Base-by-base conservation (phyloP, 352 stramenopile genomes). In the Pseudoperonospora humuli region DNA sequence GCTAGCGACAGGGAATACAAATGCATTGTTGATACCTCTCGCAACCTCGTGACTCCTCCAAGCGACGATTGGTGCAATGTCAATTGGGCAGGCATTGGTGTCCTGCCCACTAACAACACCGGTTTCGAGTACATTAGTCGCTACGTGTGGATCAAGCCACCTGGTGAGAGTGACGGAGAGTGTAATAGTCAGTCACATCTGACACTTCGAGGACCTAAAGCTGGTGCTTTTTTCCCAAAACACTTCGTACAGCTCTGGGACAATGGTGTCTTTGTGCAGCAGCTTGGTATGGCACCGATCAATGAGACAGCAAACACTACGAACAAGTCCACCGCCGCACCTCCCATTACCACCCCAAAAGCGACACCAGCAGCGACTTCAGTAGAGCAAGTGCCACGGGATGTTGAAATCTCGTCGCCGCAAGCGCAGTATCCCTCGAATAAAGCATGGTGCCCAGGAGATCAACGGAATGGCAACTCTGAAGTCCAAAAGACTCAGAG, bases 31-130 rank as follows among this genome's bases (percentile, higher is more conserved):
- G 32, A 38, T 11, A 38, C 32, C 0, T 83, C 70, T 0, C 67
- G 76, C 7, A 86, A 89, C 40, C 71, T 73, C 50, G 64, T 66
- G 21, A 57, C 48, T 1, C 54, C 55, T 0, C 50, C 55, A 5
- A 54, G 52, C 0, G 61, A 38, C 32, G 76, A 86, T 25, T 89
- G 76, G 76, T 89, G 76, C 65, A 88, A 88, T 40, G 57, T 75
- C 23, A 62, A 66, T 11, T 61, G 56, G 7, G 71, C 64, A 1
- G 76, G 70, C n/a, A 75, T 88, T 14, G 73, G 76, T 19, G 46
- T 60, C 8, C 71, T 69, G 19, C 70, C 76, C 11, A 74, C 71
- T 5, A 57, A 39, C 13, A 39, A 73, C 1, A 85, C 73, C 1
- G 73, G 71, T 1, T 43, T 70, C 7, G 40, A 27, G 3, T 70